Evolutionary conservation across 1,284 basidiomycete species (phyloP).

Genomic region (Neonothopanus nambi): DNA sequence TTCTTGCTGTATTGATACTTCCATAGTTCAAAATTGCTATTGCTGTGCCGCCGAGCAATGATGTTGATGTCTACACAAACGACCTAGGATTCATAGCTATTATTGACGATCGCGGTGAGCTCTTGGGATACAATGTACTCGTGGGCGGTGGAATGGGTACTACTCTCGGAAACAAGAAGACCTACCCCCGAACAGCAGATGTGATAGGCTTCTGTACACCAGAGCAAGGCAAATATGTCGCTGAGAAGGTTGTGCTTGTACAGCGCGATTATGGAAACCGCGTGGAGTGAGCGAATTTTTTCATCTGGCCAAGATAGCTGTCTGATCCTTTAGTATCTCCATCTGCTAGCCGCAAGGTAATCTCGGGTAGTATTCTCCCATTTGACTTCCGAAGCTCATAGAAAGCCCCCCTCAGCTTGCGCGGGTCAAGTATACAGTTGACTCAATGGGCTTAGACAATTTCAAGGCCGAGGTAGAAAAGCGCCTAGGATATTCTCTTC

Average conservation of each 20-base stretch:
- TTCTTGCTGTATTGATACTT: not conserved
- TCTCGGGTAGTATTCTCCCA: not conserved
- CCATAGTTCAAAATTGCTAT: conserved; percentile 94
- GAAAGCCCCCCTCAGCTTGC: conserved; percentile 62
- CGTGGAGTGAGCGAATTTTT: conserved; percentile 60
- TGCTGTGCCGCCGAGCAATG: conserved; percentile 95
- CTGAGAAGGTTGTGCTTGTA: conserved; percentile 91
- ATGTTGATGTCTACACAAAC: conserved; percentile 95
- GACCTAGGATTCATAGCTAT: conserved; percentile 98
- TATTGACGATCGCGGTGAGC: conserved; percentile 68
- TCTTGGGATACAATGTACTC: conserved; percentile 88
- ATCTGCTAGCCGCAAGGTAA: conserved; percentile 55
- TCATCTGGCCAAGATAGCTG: not conserved
- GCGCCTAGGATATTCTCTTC: conserved; percentile 79
- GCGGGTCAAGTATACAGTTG: conserved; percentile 95
- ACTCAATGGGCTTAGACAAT: conserved; percentile 84
- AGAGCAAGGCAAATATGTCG: conserved; percentile 84
- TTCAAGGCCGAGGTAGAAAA: conserved; percentile 93
- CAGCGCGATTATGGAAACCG: conserved; percentile 98
- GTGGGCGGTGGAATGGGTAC: conserved; percentile 99
- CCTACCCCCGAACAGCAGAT: conserved; percentile 89
- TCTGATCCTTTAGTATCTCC: conserved; percentile 14
- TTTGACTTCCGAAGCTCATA: no score
- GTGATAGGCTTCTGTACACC: conserved; percentile 91
- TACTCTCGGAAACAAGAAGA: conserved; percentile 98